A percentile compares a stretch with the other conserved stretches of the same genome.
These are phyloP conservation scores for Yarrowia deformans DNA, from an alignment of 805 yeast genomes.

Conservation along the genomic window DNA sequence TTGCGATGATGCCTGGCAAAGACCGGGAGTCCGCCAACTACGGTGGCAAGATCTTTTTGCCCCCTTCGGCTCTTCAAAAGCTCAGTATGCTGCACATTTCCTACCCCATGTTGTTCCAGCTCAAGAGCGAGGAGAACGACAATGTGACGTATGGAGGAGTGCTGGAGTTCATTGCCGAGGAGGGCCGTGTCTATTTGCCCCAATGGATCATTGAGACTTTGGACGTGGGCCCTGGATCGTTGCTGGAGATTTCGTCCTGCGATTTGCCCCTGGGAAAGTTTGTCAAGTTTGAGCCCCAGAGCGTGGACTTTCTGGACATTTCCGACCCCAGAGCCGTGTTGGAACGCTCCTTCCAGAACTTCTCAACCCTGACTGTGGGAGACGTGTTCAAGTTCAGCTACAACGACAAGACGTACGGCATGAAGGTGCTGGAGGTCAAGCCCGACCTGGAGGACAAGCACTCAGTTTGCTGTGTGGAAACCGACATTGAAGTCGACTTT, in stretches of 20 bases:
- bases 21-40: conserved; percentile 74
- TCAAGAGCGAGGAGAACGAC: conserved; percentile 69
- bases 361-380: conserved; percentile 82
- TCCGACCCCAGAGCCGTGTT: conserved; percentile 96
- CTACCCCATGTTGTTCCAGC: conserved; percentile 93
- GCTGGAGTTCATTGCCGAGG: conserved; percentile 94
- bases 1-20: conserved; percentile 84
- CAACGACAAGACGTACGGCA: conserved; percentile 77
- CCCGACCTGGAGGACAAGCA: conserved; percentile 65
- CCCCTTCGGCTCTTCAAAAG: conserved; percentile 89
- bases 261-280: conserved; percentile 86
- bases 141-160: conserved; percentile 88
- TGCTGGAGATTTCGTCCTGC: conserved; percentile 71
- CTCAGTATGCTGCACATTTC: conserved; percentile 87
- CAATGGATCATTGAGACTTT: conserved; percentile 95
- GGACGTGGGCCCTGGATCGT: conserved; percentile 75
- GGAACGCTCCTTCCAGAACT: conserved; percentile 89
- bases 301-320: conserved; percentile 89
- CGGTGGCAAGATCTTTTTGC: conserved; percentile 95
- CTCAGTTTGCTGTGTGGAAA: conserved; percentile 93
- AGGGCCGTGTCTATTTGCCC: conserved; percentile 93
- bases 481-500: conserved; percentile 95
- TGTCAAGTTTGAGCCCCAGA: conserved; percentile 94
- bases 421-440: conserved; percentile 84
- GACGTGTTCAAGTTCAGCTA: conserved; percentile 87